Conservation (phyloP, 257 asterid species). For the Marsdenia floribunda region DNA sequence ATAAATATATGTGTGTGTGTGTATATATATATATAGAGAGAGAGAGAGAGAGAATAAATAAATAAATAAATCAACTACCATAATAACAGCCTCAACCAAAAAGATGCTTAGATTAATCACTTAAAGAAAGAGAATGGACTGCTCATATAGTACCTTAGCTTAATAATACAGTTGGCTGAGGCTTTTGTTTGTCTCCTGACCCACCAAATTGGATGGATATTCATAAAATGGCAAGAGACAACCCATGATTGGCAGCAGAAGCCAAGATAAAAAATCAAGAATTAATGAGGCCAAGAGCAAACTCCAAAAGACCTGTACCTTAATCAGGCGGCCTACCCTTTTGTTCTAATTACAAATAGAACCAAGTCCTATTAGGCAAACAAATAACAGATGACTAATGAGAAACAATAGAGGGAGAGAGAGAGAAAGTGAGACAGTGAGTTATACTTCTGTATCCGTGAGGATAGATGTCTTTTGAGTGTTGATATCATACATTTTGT, state of each 20-base stretch:
- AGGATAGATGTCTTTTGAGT: constrained; percentile 7
- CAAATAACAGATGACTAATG: not conserved
- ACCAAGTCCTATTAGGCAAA: constrained; percentile 4
- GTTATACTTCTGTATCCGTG: not conserved
- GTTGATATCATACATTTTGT: constrained; percentile 10
- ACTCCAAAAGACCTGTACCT: not conserved
- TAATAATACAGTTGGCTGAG: constrained; percentile 46
- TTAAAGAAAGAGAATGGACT: constrained; percentile 24
- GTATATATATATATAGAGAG: not conserved
- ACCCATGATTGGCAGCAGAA: constrained; percentile 44
- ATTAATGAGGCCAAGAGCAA: not conserved
- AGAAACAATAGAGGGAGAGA: constrained; percentile 5
- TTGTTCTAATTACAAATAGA: constrained; percentile 7
- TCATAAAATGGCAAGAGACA: constrained; percentile 45
- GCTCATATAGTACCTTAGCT: constrained; percentile 20
- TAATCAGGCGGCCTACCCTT: not conserved
- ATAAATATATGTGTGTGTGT: not conserved
- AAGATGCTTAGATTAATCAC: constrained; percentile 43
- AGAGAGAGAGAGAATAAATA: constrained; percentile 27
- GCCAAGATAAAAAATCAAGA: not conserved
- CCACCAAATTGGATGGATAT: constrained; percentile 42
- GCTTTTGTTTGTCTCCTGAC: constrained; percentile 60
- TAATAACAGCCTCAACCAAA: constrained; percentile 42
- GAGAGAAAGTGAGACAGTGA: no score
- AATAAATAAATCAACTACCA: constrained; percentile 28